phyloP scores from a whole-genome alignment of 257 asterid species.

The Avicennia marina region DNA sequence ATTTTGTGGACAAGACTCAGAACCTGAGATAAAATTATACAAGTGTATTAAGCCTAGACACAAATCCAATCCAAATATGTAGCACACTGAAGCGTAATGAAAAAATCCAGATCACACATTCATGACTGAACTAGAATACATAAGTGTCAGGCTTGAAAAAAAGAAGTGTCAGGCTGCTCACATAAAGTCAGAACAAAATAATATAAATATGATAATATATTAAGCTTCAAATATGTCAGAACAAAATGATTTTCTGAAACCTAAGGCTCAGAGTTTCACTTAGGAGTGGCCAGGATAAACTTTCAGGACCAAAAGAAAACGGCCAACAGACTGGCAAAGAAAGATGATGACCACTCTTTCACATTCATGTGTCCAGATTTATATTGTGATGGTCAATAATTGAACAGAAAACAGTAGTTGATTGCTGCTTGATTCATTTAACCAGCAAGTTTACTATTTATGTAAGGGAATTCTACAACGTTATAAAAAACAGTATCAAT shows the following conservation, averaged over 20 bases:
- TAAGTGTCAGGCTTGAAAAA: too few relatives aligned
- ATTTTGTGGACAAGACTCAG: conserved; percentile 51
- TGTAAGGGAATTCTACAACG: neutral
- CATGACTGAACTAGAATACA: neutral
- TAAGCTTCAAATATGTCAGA: neutral
- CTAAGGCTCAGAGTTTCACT: neutral
- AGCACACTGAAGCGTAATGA: conserved; percentile 5
- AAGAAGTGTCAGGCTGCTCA: too few relatives aligned
- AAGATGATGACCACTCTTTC: too few relatives aligned
- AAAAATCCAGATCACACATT: neutral
- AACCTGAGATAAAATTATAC: conserved; percentile 45
- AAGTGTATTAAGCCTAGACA: conserved; percentile 16
- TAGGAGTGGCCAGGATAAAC: neutral
- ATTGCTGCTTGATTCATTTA: neutral
- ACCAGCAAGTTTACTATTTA: conserved; percentile 3
- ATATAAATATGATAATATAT: neutral
- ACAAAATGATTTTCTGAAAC: conserved; percentile 1
- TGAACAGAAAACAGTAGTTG: neutral
- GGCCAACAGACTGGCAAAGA: too few relatives aligned
- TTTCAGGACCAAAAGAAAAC: too few relatives aligned
- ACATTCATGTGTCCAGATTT: neutral
- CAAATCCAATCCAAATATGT: conserved; percentile 2
- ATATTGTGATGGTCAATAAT: neutral
- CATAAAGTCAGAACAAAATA: neutral
- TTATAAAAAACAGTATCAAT: neutral